Base-by-base conservation (phyloP, 371 early-diverging fungal genomes). In the Smittium culicis region DNA sequence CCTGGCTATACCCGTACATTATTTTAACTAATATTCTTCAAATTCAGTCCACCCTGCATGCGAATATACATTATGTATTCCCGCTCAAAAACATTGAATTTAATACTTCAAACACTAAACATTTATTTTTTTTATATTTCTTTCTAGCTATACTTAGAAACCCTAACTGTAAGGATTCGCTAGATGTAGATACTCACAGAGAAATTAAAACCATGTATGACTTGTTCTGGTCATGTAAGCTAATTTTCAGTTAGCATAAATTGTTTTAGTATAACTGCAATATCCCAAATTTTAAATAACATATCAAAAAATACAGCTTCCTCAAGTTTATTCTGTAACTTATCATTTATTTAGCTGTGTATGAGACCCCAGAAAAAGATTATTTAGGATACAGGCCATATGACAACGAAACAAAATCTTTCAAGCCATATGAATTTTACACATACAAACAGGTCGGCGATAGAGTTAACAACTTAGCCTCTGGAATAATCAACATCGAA, bases 391-490 rank as follows among this genome's bases (percentile, higher is more conserved):
- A 79, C 45, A 82, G 87, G 24, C 72, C 65, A 34, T 68, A 69
- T 54, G 58, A 80, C 61, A 73, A 73, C 28, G 71, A 77, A 59
- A 82, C 80, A 31, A 72, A 27, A 0, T 66, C 79, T 34, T 83
- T 80, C n/a, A 3, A 11, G 32, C 72, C 81, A 34, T 89, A 85
- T 69, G 82, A 82, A n/a, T 90, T 88, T 88, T 70, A 77, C 61
- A 79, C 78, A 17, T 77, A 82, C 66, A 73, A 73, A 17, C 77
- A 84, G 35, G 77, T 84, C 17, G 77, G 73, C 32, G 66, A 74
- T 3, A 74, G 82, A 20, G 80, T 87, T 27, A 79, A 83, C 54
- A 80, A 84, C 70, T 80, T 83, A 64, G 89, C 84, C 68, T 82
- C 79, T 31, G 85, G 85, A 1, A 71, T 85, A 17, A 66, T 72